phyloP scores from a whole-genome alignment of 129 eudicot genomes.

The Centella asiatica region DNA sequence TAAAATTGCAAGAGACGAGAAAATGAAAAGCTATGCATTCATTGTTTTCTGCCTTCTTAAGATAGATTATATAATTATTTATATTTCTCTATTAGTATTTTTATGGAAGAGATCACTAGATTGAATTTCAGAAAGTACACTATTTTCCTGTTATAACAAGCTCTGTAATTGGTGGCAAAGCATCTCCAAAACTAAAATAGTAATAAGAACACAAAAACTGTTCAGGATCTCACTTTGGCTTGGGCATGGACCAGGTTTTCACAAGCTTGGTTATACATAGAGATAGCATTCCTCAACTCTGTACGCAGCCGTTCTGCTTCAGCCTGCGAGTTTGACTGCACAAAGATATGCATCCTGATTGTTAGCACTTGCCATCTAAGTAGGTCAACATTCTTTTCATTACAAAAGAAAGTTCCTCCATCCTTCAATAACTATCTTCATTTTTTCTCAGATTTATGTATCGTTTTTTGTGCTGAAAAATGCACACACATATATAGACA shows the following conservation, averaged over 20 bases:
- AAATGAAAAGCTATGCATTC: neutral
- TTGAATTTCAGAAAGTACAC: neutral
- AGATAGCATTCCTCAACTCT: constrained; percentile 52
- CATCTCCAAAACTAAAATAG: neutral
- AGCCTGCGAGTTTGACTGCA: constrained; percentile 50
- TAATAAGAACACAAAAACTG: neutral
- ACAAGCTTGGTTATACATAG: constrained; percentile 74
- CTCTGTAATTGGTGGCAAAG: neutral
- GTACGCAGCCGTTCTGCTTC: constrained; percentile 59
- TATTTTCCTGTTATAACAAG: too few species aligned
- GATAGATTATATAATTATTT: too few species aligned
- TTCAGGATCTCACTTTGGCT: constrained; percentile 45
- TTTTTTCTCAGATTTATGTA: neutral
- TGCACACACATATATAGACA: neutral
- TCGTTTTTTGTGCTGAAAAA: too few species aligned
- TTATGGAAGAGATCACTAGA: neutral
- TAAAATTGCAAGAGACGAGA: neutral
- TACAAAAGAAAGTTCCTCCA: neutral
- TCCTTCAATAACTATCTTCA: neutral
- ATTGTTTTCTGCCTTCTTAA: neutral
- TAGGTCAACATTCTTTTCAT: neutral
- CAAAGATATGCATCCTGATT: constrained; percentile 18
- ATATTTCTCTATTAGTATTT: too few species aligned
- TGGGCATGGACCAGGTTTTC: constrained; percentile 73
- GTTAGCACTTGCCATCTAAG: constrained; percentile 7